Base-by-base conservation (phyloP, 176 grass and related monocot species). In the Secale cereale region DNA sequence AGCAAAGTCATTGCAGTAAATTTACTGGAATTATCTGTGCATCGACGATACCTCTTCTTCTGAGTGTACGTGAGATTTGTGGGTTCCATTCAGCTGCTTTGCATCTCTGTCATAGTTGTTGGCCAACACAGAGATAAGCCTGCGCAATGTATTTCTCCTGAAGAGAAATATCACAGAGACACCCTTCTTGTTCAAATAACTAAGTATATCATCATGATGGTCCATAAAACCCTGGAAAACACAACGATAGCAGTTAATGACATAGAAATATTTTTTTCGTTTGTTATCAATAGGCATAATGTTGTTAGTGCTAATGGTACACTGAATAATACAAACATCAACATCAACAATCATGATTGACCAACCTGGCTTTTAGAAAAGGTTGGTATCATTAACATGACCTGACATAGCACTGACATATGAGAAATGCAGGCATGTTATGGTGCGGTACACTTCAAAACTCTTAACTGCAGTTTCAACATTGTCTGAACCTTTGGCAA, bases 11-110 rank as follows among this genome's bases (percentile, higher is more conserved):
- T 25, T 76, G 10, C 10, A 75, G 46, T 29, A 68, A 85, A 60
- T 65, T 57, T 40, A 20, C 43, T 35, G 27, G 33, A 79, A 59
- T 37, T 59, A 3, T 20, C 6, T 48, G 46, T 81, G 35, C 80
- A 78, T 80, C 12, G 10, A 87, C 26, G 19, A 15, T 87, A 95
- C 96, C 93, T 95, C 93, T 89, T 95, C 87, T 77, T 80, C 93
- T 16, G 96, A 95, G 85, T 98, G 96, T 54, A 95, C 93, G 32
- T 98, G 96, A 62, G 96, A 92, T 85, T 98, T 98, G 74, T 98
- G 96, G 59, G 87, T 95, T 76, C 96, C 96, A 95, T 98, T 98
- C 45, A 98, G 67, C 79, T 95, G 93, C 85, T 95, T 98, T 74
- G 89, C 89, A 76, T 91, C 80, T 89, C 84, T 98, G 82, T 98